Evolutionary conservation across 306 rosid genomes (phyloP).

Genomic region (Cicer bijugum): DNA sequence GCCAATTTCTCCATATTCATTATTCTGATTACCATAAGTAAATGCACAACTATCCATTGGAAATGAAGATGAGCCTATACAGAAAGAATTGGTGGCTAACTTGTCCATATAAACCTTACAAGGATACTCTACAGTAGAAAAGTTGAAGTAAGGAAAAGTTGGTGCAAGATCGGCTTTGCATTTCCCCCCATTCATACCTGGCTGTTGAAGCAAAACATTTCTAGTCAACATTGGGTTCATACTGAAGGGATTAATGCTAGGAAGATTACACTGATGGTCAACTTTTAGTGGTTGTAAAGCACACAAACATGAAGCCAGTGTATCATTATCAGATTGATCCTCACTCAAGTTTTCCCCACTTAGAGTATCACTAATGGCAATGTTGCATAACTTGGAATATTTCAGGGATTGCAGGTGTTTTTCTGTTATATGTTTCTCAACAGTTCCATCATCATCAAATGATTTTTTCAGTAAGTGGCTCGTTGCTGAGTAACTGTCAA

Average conservation of each 20-base stretch:
- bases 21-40: constrained; percentile 45
- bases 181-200: constrained; percentile 53
- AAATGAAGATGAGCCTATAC: constrained; percentile 42
- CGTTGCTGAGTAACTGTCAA: constrained; percentile 40
- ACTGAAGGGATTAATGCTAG: constrained; percentile 73
- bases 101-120: constrained; percentile 64
- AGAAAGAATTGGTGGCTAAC: constrained; percentile 45
- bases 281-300: constrained; percentile 48
- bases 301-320: constrained; percentile 47
- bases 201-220: constrained; percentile 54
- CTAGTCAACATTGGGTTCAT: constrained; percentile 75
- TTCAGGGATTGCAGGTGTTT: constrained; percentile 45
- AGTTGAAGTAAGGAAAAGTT: constrained; percentile 67
- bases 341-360: constrained; percentile 47
- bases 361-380: constrained; percentile 41
- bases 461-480: constrained; percentile 43
- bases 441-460: constrained; percentile 41
- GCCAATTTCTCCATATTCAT: constrained; percentile 45
- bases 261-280: constrained; percentile 53
- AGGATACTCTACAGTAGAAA: constrained; percentile 78
- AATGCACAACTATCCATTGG: constrained; percentile 46
- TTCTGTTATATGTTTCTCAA: constrained; percentile 45
- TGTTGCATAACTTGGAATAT: constrained; percentile 49
- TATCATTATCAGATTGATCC: constrained; percentile 47
- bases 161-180: constrained; percentile 41